Evolutionary conservation across 768 basidiomycete species (phyloP), one percentile per base, ranked within the genome.

Genomic region (Rhodosporidiobolus odoratus): DNA sequence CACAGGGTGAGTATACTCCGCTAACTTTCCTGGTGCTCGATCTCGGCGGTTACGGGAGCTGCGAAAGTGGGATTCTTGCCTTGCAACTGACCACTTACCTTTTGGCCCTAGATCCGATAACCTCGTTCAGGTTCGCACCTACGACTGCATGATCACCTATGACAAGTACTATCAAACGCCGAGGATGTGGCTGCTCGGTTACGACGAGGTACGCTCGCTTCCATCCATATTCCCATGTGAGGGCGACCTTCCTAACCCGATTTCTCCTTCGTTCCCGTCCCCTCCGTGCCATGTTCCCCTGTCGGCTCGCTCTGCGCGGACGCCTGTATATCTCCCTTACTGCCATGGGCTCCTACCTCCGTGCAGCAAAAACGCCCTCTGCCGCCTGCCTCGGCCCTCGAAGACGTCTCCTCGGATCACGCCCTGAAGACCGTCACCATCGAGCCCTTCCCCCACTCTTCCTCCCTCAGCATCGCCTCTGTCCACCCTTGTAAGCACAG

Each of bases 141-240:
- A 99, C 83, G 96, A 99, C 80, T 94, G 97, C 77, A 91, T 96
- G 89, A 98, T 99, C 83, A 92, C 91, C 58, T 99, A 98, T 80
- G 96, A 99, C 85, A 99, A 98, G 83, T 95, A 94, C 81, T 98
- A 99, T 81, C 96, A 98, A 80, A 97, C 94, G 19, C 96, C 96
- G 32, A 87, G 95, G 75, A 89, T 97, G 79, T 99, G 96, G 96
- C 82, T 99, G 68, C 86, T 94, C 74, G 96, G 96, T 27, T 97
- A 97, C 78, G 94, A 97, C 78, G 96, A 98, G 86, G 92, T 90
- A 72, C 66, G 82, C 71, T 58, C 25, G 10, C 23, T 47, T 38
- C 23, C 2, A 19, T 37, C 34, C 16, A 17, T 25, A 43, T n/a
- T 23, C 4, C 40, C 5, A 50, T 4, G 32, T 21, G 25, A 23